A percentile compares a stretch with the other conserved stretches of the same genome.
Evolutionary conservation across 768 basidiomycete genomes (phyloP).

Genomic region (Phanerochaete carnosa): DNA sequence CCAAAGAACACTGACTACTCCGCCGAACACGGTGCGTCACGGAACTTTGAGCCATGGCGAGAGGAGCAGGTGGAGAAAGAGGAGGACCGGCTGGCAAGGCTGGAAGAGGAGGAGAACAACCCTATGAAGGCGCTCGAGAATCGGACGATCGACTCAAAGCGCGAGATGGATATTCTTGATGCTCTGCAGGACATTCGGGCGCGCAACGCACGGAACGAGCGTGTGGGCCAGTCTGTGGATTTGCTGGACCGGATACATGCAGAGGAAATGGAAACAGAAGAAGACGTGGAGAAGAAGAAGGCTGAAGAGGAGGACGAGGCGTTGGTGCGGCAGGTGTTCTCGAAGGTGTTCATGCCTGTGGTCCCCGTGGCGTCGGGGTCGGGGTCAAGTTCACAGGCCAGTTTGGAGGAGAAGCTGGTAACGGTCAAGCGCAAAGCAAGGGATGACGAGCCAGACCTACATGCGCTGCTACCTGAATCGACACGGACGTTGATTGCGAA

Average conservation of each 20-base stretch:
- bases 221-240: slow-evolving; percentile 73
- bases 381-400: slow-evolving; percentile 11
- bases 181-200: slow-evolving; percentile 91
- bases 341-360: slow-evolving; percentile 54
- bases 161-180: slow-evolving; percentile 98
- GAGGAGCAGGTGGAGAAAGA: slow-evolving; percentile 77
- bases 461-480: slow-evolving; percentile 64
- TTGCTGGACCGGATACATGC: slow-evolving; percentile 56
- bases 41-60: slow-evolving; percentile 98
- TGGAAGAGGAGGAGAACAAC: slow-evolving; percentile 93
- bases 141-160: slow-evolving; percentile 86
- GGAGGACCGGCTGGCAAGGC: slow-evolving; percentile 77
- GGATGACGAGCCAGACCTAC: slow-evolving; percentile 68
- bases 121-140: slow-evolving; percentile 98
- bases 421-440: slow-evolving; percentile 90
- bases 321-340: slow-evolving; percentile 83
- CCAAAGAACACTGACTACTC: slow-evolving; percentile 94
- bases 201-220: slow-evolving; percentile 84
- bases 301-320: slow-evolving; percentile 93
- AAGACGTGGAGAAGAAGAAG: slow-evolving; percentile 62
- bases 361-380: slow-evolving; percentile 9
- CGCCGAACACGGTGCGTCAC: slow-evolving; percentile 94
- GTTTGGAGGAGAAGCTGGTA: slow-evolving; percentile 34
- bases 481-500: slow-evolving; percentile 54
- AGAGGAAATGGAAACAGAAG: slow-evolving; percentile 76